A percentile compares a stretch with the other conserved stretches of the same genome.
phyloP scores from a whole-genome alignment of 441 rosid species.

The Populus hybrid region DNA sequence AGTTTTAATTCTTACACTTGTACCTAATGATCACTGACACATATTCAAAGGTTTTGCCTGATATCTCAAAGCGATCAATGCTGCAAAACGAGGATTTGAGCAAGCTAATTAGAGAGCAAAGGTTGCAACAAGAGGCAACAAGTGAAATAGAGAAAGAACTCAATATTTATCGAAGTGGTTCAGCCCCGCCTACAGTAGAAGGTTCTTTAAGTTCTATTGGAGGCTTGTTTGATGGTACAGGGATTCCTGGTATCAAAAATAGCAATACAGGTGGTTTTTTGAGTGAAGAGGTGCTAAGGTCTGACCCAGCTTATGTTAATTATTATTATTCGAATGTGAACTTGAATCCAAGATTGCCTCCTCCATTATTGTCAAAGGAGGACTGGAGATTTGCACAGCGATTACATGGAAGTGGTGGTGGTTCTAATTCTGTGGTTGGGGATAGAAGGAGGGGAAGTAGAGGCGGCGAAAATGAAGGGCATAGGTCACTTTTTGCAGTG shows the following conservation, averaged over 20 bases:
- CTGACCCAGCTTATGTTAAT: conserved; percentile 59
- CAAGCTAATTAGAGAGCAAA: conserved; percentile 44
- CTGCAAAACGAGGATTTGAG: conserved; percentile 49
- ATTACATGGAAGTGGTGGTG: conserved; percentile 36
- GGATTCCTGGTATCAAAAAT: conserved; percentile 17
- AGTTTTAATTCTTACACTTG: conserved; percentile 21
- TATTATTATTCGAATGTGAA: conserved; percentile 62
- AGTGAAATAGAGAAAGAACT: conserved; percentile 54
- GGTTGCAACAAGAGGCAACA: conserved; percentile 35
- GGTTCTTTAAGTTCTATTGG: conserved; percentile 62
- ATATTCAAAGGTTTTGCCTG: conserved; percentile 51
- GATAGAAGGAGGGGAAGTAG: conserved; percentile 43
- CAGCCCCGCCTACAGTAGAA: conserved; percentile 78
- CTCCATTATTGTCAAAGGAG: conserved; percentile 62
- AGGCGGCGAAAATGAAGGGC: conserved; percentile 29
- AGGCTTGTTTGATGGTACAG: conserved; percentile 42
- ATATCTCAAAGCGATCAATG: conserved; percentile 51
- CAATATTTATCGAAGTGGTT: conserved; percentile 59
- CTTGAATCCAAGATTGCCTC: conserved; percentile 71
- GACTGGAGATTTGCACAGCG: conserved; percentile 66
- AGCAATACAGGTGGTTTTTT: conserved; percentile 33
- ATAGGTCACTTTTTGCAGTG: conserved; percentile 41
- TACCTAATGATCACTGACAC: conserved; percentile 45
- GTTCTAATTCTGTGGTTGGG: conserved; percentile 40
- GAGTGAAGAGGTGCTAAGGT: conserved; percentile 56